Evolutionary conservation across 768 basidiomycete genomes (phyloP), one percentile per base, ranked within the genome.

Genomic region (Pleurotus sapidus): DNA sequence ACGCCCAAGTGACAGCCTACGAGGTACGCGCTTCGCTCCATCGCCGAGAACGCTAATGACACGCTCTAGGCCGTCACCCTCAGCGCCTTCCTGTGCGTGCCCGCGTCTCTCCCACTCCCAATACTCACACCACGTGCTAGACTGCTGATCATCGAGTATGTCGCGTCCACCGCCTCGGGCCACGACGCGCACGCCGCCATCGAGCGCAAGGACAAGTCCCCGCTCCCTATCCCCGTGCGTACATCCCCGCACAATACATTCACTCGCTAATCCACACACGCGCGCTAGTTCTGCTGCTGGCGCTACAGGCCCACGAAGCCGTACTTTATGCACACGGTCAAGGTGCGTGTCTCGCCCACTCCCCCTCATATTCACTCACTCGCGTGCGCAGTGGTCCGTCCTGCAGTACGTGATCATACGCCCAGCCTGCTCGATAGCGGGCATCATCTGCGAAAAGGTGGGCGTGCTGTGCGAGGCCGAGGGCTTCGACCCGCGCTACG

Each of bases 321-420:
- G 58, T 93, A 95, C 72, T 96, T 96, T 67, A 91, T 95, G 85
- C 87, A 93, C 65, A 87, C 90, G 6, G 72, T 93, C 67, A 93
- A 92, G 76, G 92, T 87, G 62, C 6, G 71, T 27, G 12, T 17
- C 15, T 5, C 11, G 43, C 55, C 47, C 47, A n/a, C 49, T 30
- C 30, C 14, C n/a, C 20, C 0, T 30, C n/a, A 6, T 5, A 3
- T 6, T 7, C 25, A 50, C 27, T 49, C 40, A 57, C 47, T 6
- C 46, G 15, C 42, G 15, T 42, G 49, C 43, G 27, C 65, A 92
- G 84, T 95, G 93, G 91, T 77, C 83, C 43, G 93, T 96, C 5
- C 72, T 97, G 58, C 95, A 97, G 80, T 96, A 93, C 67, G 85
- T 91, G 20, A 82, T 93, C 57, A 73, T 94, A 39, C 78, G 89